Percentiles rank a stretch among this genome's conserved stretches.
Evolutionary conservation across 768 basidiomycete genomes (phyloP).

Genomic region (Lyophyllum semitale): DNA sequence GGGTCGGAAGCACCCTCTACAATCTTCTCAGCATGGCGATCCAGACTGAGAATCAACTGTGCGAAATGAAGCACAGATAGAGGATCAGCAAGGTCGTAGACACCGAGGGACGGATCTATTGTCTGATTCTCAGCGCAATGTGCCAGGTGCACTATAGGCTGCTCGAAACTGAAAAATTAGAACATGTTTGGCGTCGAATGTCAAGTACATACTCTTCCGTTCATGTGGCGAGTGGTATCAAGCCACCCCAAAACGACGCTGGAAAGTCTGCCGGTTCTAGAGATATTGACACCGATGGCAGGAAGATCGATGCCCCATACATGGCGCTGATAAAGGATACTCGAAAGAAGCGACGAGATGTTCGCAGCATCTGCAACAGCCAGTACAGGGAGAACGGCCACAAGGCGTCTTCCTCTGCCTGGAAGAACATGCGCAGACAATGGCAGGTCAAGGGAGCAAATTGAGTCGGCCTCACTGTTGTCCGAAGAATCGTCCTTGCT

Average conservation of each 20-base stretch:
- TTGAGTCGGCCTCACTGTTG: no score
- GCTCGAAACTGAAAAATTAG: neutral
- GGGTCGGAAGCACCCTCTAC: neutral
- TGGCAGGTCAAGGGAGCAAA: neutral
- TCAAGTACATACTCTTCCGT: neutral
- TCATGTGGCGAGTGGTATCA: neutral
- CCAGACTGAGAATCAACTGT: neutral
- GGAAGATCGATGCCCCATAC: neutral
- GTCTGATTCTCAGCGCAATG: neutral
- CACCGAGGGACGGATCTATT: neutral
- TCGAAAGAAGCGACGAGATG: neutral
- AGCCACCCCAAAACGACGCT: no score
- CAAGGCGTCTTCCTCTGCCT: neutral
- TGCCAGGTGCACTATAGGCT: no score
- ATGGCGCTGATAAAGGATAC: neutral
- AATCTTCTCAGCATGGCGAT: neutral
- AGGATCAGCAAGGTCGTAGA: neutral
- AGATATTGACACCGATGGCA: neutral
- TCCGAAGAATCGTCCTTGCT: no score
- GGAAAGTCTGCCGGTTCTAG: neutral
- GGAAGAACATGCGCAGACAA: neutral
- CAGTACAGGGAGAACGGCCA: neutral
- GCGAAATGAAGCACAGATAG: neutral
- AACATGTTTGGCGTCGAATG: neutral
- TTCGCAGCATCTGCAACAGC: neutral